Evolutionary conservation across 441 rosid species (phyloP).

Genomic region (Omphalea diandra): DNA sequence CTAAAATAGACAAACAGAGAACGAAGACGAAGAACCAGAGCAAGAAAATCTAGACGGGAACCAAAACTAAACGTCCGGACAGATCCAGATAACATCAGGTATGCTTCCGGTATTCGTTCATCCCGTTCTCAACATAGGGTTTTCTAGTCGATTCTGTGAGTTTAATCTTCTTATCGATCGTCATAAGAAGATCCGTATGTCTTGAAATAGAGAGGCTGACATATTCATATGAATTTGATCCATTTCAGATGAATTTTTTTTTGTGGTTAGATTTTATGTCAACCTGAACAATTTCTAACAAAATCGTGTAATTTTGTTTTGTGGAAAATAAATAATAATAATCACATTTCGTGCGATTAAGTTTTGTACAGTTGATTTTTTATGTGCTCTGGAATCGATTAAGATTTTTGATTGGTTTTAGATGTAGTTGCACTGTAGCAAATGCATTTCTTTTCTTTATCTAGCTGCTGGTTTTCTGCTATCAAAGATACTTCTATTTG

Average conservation of each 20-base stretch:
- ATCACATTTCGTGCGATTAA: no score
- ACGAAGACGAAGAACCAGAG: not conserved
- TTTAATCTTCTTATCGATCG: not conserved
- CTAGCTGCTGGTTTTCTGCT: not conserved
- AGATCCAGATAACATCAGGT: conserved; percentile 11
- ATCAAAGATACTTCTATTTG: conserved; percentile 10
- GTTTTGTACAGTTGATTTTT: no score
- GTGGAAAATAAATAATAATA: not conserved
- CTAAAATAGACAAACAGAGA: not conserved
- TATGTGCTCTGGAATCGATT: not conserved
- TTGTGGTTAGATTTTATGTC: not conserved
- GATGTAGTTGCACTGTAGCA: not conserved
- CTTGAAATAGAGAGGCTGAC: not conserved
- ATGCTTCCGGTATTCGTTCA: not conserved
- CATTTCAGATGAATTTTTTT: no score
- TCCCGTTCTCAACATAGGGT: not conserved
- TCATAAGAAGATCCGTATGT: not conserved
- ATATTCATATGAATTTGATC: not conserved
- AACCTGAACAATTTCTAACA: no score
- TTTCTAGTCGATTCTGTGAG: not conserved
- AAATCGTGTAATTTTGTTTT: not conserved
- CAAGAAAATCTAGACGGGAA: no score
- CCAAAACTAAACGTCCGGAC: not conserved
- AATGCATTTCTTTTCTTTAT: no score
- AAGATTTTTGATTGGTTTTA: not conserved